A percentile compares a stretch with the other conserved stretches of the same genome.
Evolutionary conservation across 306 rosid genomes (phyloP).

Genomic region (Begonia fuchsioides): DNA sequence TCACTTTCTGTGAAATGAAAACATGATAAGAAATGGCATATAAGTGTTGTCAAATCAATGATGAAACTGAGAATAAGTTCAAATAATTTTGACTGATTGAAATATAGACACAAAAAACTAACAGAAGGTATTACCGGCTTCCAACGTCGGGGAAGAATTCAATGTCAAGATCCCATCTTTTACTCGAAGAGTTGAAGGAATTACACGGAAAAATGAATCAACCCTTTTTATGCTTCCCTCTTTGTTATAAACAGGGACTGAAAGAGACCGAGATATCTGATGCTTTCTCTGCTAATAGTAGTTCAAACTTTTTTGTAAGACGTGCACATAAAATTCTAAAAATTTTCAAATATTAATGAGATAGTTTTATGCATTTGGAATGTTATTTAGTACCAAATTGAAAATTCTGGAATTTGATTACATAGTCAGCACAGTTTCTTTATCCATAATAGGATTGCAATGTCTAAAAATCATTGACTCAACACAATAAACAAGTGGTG

Average conservation of each 20-base stretch:
- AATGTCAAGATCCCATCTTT: constrained; percentile 29
- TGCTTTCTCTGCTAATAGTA: constrained; percentile 34
- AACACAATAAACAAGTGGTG: background rate
- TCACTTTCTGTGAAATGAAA: constrained; percentile 27
- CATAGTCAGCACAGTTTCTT: too few species aligned
- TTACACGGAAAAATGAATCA: constrained; percentile 66
- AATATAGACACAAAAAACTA: background rate
- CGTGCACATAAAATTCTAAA: too few species aligned
- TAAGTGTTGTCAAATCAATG: background rate
- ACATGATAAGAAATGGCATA: background rate
- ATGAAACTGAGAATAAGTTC: background rate
- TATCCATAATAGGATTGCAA: background rate
- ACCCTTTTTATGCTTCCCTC: constrained; percentile 44
- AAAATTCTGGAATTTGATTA: too few species aligned
- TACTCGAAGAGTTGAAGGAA: constrained; percentile 68
- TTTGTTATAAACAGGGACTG: constrained; percentile 54
- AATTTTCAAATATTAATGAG: too few species aligned
- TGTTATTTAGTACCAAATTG: too few species aligned
- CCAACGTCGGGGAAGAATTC: constrained; percentile 26
- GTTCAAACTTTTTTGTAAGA: background rate
- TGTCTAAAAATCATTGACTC: background rate
- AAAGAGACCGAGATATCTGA: constrained; percentile 69
- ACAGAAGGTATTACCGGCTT: constrained; percentile 40
- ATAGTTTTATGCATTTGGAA: too few species aligned
- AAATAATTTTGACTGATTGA: background rate